A percentile compares a stretch with the other conserved stretches of the same genome.
Conservation (phyloP, 441 rosid genomes). For the Gossypium schwendimanii region DNA sequence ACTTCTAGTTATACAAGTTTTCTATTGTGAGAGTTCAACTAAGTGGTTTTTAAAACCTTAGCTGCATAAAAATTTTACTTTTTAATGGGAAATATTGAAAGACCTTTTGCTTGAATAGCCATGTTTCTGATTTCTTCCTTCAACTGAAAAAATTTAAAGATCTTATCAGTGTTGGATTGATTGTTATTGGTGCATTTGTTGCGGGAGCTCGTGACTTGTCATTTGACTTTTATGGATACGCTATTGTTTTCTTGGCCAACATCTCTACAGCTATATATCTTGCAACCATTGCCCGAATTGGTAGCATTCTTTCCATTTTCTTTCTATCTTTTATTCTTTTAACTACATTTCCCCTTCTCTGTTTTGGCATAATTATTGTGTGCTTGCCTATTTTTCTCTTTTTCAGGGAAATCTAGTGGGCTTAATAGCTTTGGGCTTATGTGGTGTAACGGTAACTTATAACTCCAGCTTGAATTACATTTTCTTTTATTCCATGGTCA, state of each 20-base stretch:
- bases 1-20: neutral
- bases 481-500: neutral
- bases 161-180: constrained; percentile 84
- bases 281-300: constrained; percentile 80
- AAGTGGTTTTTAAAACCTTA: neutral
- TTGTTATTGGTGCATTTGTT: constrained; percentile 76
- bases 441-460: constrained; percentile 88
- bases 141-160: constrained; percentile 35
- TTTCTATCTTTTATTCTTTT: constrained; percentile 6
- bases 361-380: constrained; percentile 9
- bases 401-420: constrained; percentile 87
- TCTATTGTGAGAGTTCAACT: constrained; percentile 4
- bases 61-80: neutral
- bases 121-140: constrained; percentile 28
- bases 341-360: neutral
- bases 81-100: constrained; percentile 1
- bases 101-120: constrained; percentile 16
- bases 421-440: constrained; percentile 96
- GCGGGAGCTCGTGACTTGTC: constrained; percentile 98
- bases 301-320: constrained; percentile 31
- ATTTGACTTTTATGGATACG: constrained; percentile 83
- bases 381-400: constrained; percentile 10
- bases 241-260: constrained; percentile 77
- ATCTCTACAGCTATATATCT: constrained; percentile 84
- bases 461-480: constrained; percentile 12